Conservation (phyloP, 371 early-diverging fungal species). For the Massospora cicadina region DNA sequence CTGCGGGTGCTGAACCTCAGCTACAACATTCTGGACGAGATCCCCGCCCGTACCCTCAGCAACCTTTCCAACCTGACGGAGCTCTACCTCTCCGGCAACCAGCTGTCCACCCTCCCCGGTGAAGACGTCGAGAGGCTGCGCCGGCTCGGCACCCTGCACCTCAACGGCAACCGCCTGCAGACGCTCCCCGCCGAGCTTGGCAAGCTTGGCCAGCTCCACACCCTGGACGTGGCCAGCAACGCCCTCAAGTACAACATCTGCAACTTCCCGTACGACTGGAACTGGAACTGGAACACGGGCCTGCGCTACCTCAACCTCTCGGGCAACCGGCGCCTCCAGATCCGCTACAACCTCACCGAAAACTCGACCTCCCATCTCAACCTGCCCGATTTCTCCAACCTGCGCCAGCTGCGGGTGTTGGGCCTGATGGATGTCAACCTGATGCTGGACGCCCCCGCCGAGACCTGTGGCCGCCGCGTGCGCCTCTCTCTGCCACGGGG, state of each 20-base stretch:
- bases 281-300: conserved; percentile 87
- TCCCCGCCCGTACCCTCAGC: conserved; percentile 29
- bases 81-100: conserved; percentile 72
- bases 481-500: conserved; percentile 30
- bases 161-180: conserved; percentile 80
- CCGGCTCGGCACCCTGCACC: conserved; percentile 45
- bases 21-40: conserved; percentile 69
- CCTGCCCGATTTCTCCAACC: conserved; percentile 55
- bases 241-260: conserved; percentile 78
- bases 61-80: conserved; percentile 39
- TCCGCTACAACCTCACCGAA: conserved; percentile 43
- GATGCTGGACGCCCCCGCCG: conserved; percentile 63
- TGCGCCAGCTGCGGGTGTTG: conserved; percentile 52
- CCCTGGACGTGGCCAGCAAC: conserved; percentile 76
- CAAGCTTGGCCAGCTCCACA: conserved; percentile 49
- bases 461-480: conserved; percentile 58
- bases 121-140: conserved; percentile 66
- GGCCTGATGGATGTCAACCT: conserved; percentile 82
- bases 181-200: conserved; percentile 84
- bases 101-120: conserved; percentile 61
- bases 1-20: conserved; percentile 59
- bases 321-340: conserved; percentile 75
- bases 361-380: conserved; percentile 24
- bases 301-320: conserved; percentile 79
- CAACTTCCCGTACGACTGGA: conserved; percentile 94